Conservation (phyloP, 768 basidiomycete genomes). For the Collybiopsis luxurians region DNA sequence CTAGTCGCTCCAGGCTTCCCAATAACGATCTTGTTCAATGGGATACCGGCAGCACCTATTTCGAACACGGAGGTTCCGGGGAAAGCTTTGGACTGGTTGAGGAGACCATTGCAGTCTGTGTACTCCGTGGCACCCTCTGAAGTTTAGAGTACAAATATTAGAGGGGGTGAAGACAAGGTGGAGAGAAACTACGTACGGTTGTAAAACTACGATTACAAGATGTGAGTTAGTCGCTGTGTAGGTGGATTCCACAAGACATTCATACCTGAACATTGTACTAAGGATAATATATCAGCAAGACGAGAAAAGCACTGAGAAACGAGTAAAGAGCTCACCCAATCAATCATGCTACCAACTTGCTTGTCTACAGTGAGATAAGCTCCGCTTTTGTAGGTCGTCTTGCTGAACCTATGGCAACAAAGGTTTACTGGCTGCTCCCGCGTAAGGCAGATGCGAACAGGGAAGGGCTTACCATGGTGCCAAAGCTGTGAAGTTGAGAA, state of each 20-base stretch:
- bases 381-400: neutral
- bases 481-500: slow-evolving; percentile 11
- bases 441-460: neutral
- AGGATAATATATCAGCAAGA: neutral
- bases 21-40: slow-evolving; percentile 48
- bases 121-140: slow-evolving; percentile 43
- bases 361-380: slow-evolving; percentile 34
- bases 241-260: no score
- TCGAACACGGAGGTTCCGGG: slow-evolving; percentile 40
- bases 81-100: slow-evolving; percentile 39
- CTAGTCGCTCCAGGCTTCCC: slow-evolving; percentile 43
- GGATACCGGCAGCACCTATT: slow-evolving; percentile 37
- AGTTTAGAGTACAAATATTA: no score
- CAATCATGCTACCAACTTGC: slow-evolving; percentile 36
- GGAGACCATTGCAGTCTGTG: slow-evolving; percentile 40
- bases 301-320: neutral
- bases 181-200: no score
- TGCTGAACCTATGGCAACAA: no score
- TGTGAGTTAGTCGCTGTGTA: no score
- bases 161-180: neutral
- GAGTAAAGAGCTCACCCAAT: slow-evolving; percentile 30
- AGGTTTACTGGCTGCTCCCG: no score
- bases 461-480: slow-evolving; percentile 14
- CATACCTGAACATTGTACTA: no score
- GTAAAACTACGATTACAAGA: no score